Evolutionary conservation across 1,284 basidiomycete species (phyloP), one percentile per base, ranked within the genome.

Genomic region (Paramarasmius palmivorus): DNA sequence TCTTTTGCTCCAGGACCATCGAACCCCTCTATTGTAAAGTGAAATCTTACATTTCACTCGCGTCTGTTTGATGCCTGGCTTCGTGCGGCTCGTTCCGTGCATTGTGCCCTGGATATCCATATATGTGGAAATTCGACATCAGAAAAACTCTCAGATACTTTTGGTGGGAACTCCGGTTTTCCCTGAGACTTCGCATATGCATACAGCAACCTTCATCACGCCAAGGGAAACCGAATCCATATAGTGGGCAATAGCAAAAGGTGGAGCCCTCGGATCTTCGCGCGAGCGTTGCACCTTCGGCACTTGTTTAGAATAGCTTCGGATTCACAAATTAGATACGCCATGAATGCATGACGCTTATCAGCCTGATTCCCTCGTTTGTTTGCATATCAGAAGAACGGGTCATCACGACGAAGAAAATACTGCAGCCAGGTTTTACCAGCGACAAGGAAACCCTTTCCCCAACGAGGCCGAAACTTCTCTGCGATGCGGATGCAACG

Each of bases 181-280:
- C 53, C 15, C 22, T 49, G 2, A 59, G 34, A 54, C 36, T 17
- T 49, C 46, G 20, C 52, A n/a, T n/a, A n/a, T n/a, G n/a, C 49
- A 37, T 59, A 59, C 2, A 59, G 37, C 1, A 59, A 42, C 2
- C 48, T 55, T 19, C n/a, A n/a, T 59, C 58, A 36, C 57, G 53
- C 25, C 55, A 35, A 10, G 57, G 19, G 15, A 55, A 55, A 26
- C 57, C 58, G n/a, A 55, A 20, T 8, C 58, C 58, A 15, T 34
- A 34, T 23, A 59, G 46, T 39, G 55, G 55, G 25, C 46, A 12
- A 54, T 53, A 17, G 49, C 41, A 25, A 55, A 52, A 12, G 57
- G 45, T 1, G 56, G 49, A 49, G 2, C 9, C 53, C 42, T 25
- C 47, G 57, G 20, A 51, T 22, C 19, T 26, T 6, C 3, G 57